Conservation (phyloP, 1,284 basidiomycete species). For the Cystobasidium pallidum region DNA sequence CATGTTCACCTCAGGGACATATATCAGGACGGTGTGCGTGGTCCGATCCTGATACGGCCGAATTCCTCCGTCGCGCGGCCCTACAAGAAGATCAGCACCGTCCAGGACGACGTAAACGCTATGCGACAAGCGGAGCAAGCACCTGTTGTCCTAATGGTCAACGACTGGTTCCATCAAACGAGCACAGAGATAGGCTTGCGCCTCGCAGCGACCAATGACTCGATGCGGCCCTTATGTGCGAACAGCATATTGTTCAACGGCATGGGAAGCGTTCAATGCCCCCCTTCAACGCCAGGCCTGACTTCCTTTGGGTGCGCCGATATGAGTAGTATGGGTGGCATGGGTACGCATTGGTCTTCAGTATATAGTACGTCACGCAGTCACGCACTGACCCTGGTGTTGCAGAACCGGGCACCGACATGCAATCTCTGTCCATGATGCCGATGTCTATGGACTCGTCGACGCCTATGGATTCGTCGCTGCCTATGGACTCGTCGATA, state of each 20-base stretch:
- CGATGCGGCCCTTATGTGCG: conserved; percentile 19
- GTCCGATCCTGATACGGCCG: conserved; percentile 11
- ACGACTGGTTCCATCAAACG: conserved; percentile 13
- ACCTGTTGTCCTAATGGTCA: conserved; percentile 10
- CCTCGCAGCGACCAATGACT: conserved; percentile 16
- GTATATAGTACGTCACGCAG: conserved; percentile 10
- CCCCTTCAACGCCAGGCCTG: conserved; percentile 13
- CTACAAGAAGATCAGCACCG: conserved; percentile 13
- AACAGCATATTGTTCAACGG: conserved; percentile 20
- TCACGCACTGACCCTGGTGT: conserved; percentile 15
- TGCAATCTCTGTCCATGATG: too few relatives aligned
- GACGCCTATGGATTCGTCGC: conserved; percentile 13
- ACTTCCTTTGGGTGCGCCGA: conserved; percentile 17
- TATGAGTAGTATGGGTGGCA: conserved; percentile 16
- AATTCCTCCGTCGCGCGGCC: conserved; percentile 6
- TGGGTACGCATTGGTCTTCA: conserved; percentile 11
- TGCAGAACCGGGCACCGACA: conserved; percentile 1
- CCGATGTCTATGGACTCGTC: background rate
- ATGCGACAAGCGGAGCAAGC: conserved; percentile 12
- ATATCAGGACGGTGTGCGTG: conserved; percentile 15
- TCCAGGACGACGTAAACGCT: conserved; percentile 15
- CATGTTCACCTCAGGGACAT: conserved; percentile 13
- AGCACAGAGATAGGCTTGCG: conserved; percentile 15
- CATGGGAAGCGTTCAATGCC: conserved; percentile 19
- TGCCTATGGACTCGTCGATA: conserved; percentile 15